Evolutionary conservation across 257 asterid species (phyloP), one percentile per base, ranked within the genome.

Genomic region (Rubia yunnanensis): DNA sequence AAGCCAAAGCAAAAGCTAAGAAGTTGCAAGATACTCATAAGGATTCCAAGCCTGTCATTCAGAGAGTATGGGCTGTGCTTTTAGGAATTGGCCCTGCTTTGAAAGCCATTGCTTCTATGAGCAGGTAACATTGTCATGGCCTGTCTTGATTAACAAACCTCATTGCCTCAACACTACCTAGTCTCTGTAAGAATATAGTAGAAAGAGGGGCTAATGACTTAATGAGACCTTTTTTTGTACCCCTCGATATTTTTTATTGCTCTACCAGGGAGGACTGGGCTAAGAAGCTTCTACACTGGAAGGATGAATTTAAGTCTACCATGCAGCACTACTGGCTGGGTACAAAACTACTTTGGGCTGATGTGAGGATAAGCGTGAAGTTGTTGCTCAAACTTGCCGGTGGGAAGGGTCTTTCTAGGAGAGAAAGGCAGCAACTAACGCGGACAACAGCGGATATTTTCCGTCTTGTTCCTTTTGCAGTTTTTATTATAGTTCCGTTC

Each of bases 41-140:
- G 80, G 87, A 73, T 74, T 82, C 69, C 41, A 79, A 62, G 58
- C 71, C 80, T 77, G 55, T 84, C 63, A 64, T 92, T 65, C 82
- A 85, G 88, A 94, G 77, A 84, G 54, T 76, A 13, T 86, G 96
- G 97, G 83, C 94, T 15, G 71, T 80, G 78, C 67, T 90, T 60
- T 72, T 94, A 69, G 99, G 99, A 72, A 87, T 87, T 86, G 97
- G 96, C 76, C 97, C 97, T 69, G 94, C 96, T 83, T 77, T 92
- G 79, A 83, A 83, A 72, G 90, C 85, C 52, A 73, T 92, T 75
- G 95, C 97, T 78, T 82, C 96, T 35, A 92, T 92, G 99, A 89
- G 95, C 97, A 86, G 96, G 99, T 89, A 68, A 59, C 63, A 72
- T 11, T 56, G 71, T 64, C 63, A 44, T 17, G 52, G 63, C 56